These are phyloP conservation scores for Globisporangium splendens DNA, from an alignment of 352 stramenopile species.

Conservation along the genomic window DNA sequence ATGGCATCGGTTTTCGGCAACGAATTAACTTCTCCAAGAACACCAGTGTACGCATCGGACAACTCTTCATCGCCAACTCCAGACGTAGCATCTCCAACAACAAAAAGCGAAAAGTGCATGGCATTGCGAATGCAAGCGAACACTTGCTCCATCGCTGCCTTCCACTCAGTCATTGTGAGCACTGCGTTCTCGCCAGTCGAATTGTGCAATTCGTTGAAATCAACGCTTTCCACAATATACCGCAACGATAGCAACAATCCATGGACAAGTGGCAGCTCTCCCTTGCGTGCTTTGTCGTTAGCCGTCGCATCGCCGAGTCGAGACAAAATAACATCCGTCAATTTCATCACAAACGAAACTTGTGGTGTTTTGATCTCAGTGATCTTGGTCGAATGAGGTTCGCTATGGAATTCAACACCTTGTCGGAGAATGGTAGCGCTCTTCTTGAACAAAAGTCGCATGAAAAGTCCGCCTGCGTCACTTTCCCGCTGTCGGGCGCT, in stretches of 20 bases:
- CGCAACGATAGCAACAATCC: constrained; percentile 71
- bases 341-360: constrained; percentile 53
- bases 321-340: constrained; percentile 44
- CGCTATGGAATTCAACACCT: constrained; percentile 23
- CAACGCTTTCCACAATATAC: constrained; percentile 68
- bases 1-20: constrained; percentile 45
- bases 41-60: constrained; percentile 50
- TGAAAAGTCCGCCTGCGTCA: constrained; percentile 82
- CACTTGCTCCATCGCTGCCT: constrained; percentile 36
- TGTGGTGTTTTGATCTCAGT: constrained; percentile 17
- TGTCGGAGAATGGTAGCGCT: constrained; percentile 45
- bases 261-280: constrained; percentile 70
- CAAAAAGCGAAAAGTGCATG: constrained; percentile 59
- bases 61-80: constrained; percentile 60
- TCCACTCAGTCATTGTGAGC: constrained; percentile 29
- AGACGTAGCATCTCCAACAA: constrained; percentile 74
- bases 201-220: constrained; percentile 29
- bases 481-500: constrained; percentile 81
- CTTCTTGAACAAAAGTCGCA: constrained; percentile 72
- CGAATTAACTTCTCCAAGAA: constrained; percentile 65
- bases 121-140: constrained; percentile 54
- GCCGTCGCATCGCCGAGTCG: constrained; percentile 30
- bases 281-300: constrained; percentile 28
- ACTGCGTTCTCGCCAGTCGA: constrained; percentile 3
- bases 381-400: neutral